A percentile compares a stretch with the other conserved stretches of the same genome.
These are phyloP conservation scores for Alternaria gaisen DNA, from an alignment of 2,329 filamentous ascomycete species.

Conservation along the genomic window DNA sequence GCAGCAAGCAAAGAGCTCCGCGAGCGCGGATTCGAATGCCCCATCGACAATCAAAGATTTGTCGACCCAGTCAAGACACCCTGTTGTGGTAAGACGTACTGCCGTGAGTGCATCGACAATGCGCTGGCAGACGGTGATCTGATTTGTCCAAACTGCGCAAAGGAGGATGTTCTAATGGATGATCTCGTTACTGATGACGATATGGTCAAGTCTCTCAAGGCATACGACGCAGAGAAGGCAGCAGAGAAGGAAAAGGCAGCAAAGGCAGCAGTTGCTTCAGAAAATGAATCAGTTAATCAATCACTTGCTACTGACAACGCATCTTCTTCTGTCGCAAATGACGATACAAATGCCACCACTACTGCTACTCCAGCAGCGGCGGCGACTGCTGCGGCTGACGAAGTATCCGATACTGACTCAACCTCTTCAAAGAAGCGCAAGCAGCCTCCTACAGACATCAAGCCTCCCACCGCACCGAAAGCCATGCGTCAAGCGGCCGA, in stretches of 20 bases:
- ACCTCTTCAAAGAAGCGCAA: constrained; percentile 76
- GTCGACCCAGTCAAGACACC: constrained; percentile 99
- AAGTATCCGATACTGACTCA: constrained; percentile 47
- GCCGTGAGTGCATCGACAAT: constrained; percentile 99
- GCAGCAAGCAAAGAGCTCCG: constrained; percentile 86
- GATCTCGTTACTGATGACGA: constrained; percentile 80
- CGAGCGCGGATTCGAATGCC: constrained; percentile 88
- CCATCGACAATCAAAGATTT: constrained; percentile 97
- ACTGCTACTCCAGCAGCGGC: constrained; percentile 43
- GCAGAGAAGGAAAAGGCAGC: constrained; percentile 50
- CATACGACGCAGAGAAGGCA: constrained; percentile 68
- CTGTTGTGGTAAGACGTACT: constrained; percentile 98
- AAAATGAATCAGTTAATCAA: constrained; percentile 29
- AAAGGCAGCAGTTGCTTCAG: constrained; percentile 37
- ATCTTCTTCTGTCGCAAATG: constrained; percentile 32
- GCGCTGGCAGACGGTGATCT: constrained; percentile 98
- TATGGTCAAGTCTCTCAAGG: constrained; percentile 78
- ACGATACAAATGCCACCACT: constrained; percentile 36
- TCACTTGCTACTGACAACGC: constrained; percentile 21
- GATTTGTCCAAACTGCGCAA: constrained; percentile 89
- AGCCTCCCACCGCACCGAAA: constrained; percentile 56
- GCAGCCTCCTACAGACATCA: constrained; percentile 72
- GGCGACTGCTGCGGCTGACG: constrained; percentile 45
- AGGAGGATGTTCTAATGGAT: constrained; percentile 91
- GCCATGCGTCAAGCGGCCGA: constrained; percentile 65